Conservation (phyloP, 2,329 filamentous ascomycete genomes). For the Byssoonygena ceratinophila region DNA sequence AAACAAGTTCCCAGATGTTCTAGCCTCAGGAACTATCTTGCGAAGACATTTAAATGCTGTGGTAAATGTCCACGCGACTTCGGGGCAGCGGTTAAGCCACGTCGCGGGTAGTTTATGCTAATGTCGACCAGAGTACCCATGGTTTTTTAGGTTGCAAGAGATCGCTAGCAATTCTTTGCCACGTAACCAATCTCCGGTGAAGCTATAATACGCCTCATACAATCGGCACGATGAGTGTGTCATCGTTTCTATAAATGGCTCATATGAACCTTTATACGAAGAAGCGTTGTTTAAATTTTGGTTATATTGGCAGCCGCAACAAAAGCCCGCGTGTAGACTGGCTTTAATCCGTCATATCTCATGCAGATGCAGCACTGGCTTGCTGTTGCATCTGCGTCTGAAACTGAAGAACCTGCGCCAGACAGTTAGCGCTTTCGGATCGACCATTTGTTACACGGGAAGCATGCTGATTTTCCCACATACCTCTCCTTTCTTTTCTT, state of each 20-base stretch:
- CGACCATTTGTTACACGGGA: not conserved
- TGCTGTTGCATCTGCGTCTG: conserved; percentile 25
- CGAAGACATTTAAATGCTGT: not conserved
- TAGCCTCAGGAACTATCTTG: not conserved
- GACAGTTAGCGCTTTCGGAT: not conserved
- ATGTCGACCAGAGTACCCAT: not conserved
- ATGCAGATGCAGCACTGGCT: conserved; percentile 26
- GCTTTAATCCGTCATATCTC: conserved; percentile 9
- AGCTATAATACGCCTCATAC: not conserved
- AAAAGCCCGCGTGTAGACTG: not conserved
- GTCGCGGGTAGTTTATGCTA: not conserved
- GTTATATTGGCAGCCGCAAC: not conserved
- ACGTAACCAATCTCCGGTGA: not conserved
- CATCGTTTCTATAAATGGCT: not conserved
- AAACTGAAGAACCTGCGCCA: conserved; percentile 30
- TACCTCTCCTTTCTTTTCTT: conserved; percentile 56
- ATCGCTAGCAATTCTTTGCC: not conserved
- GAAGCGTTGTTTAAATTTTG: not conserved
- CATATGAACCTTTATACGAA: too few relatives aligned
- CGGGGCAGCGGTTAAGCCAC: not conserved
- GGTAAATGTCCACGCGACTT: not conserved
- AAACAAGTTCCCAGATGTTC: too few relatives aligned
- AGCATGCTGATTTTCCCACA: conserved; percentile 17
- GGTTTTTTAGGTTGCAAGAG: not conserved
- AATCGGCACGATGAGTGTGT: not conserved